Percentiles rank a stretch among this genome's conserved stretches.
These are phyloP conservation scores for Verbascum thapsus DNA, from an alignment of 257 asterid species.

Conservation along the genomic window DNA sequence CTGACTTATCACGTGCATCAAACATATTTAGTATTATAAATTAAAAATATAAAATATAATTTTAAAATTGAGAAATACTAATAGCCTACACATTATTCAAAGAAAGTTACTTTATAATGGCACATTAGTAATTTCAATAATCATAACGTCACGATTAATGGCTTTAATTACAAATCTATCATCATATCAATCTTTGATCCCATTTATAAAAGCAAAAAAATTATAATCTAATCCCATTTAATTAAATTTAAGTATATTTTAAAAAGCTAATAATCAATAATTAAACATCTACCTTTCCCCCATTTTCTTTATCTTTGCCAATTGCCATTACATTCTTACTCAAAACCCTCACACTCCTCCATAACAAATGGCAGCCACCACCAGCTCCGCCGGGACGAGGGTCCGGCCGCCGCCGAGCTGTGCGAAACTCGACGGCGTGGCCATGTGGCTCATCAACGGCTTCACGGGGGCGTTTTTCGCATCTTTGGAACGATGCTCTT, in stretches of 20 bases:
- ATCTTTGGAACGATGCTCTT: constrained; percentile 76
- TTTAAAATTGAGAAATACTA: no score
- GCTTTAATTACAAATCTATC: constrained; percentile 27
- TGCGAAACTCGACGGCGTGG: constrained; percentile 64
- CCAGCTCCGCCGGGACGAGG: constrained; percentile 33
- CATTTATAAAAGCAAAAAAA: background rate
- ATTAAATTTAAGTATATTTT: no score
- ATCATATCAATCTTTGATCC: constrained; percentile 24
- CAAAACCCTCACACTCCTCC: background rate
- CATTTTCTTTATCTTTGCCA: background rate
- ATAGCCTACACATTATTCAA: no score
- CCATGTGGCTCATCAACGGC: constrained; percentile 74
- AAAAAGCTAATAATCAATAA: no score
- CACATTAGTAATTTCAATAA: constrained; percentile 22
- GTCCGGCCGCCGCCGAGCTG: constrained; percentile 43
- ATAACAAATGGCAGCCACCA: constrained; percentile 43
- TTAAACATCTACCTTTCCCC: constrained; percentile 15
- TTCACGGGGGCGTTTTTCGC: constrained; percentile 72
- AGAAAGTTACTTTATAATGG: background rate
- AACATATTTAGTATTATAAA: no score
- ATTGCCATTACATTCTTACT: constrained; percentile 9
- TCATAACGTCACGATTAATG: constrained; percentile 23
- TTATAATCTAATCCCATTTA: background rate
- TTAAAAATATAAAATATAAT: no score
- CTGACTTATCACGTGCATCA: no score